phyloP scores from a whole-genome alignment of 1,139 yeast genomes.

The Magnusiomyces clavatus region DNA sequence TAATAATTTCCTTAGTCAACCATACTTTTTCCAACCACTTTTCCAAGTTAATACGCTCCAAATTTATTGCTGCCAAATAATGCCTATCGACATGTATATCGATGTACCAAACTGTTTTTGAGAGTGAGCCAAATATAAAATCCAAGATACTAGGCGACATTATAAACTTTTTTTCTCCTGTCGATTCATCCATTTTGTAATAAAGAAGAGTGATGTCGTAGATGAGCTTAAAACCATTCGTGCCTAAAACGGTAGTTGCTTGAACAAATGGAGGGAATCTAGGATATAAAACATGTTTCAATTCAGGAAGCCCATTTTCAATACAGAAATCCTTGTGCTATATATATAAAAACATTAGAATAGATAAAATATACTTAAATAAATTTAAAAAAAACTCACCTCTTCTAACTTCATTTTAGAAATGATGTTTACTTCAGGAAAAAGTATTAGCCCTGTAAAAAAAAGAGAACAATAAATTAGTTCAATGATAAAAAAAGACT shows the following conservation, averaged over 20 bases:
- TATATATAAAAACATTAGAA: neutral
- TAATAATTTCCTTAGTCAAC: slow-evolving; percentile 55
- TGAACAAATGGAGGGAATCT: slow-evolving; percentile 32
- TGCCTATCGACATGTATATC: slow-evolving; percentile 11
- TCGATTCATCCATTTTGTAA: slow-evolving; percentile 19
- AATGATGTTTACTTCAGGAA: slow-evolving; percentile 32
- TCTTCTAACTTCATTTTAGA: slow-evolving; percentile 13
- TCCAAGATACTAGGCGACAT: slow-evolving; percentile 48
- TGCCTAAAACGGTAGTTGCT: slow-evolving; percentile 23
- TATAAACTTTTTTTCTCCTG: slow-evolving; percentile 7
- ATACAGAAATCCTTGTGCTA: slow-evolving; percentile 25
- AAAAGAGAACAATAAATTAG: neutral
- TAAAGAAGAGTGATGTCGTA: slow-evolving; percentile 52
- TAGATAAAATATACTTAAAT: slow-evolving; percentile 20
- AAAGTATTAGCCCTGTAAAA: slow-evolving; percentile 28
- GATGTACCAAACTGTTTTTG: slow-evolving; percentile 11
- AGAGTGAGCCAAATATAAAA: slow-evolving; percentile 36
- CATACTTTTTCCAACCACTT: slow-evolving; percentile 66
- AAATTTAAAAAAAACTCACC: slow-evolving; percentile 20
- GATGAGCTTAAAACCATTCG: slow-evolving; percentile 22
- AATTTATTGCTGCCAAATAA: slow-evolving; percentile 12
- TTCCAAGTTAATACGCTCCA: slow-evolving; percentile 35
- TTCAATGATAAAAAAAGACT: slow-evolving; percentile 2
- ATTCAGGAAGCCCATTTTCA: slow-evolving; percentile 36
- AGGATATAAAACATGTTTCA: slow-evolving; percentile 42